Conservation (phyloP, 306 rosid species). For the Vigna hirtella region DNA sequence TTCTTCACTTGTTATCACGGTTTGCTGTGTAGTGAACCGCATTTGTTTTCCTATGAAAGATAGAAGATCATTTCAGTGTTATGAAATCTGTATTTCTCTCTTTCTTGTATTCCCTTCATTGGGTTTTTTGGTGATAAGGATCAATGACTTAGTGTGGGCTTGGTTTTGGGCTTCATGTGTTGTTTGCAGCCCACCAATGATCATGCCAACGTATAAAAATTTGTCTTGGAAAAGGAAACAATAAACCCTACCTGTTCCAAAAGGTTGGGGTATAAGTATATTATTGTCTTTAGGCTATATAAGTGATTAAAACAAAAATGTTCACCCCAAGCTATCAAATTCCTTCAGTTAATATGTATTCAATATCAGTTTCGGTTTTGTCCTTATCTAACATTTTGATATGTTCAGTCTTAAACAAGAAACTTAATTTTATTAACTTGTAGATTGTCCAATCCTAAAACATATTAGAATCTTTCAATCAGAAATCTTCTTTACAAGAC, state of each 20-base stretch:
- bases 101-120: not conserved
- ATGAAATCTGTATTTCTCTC: not conserved
- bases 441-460: no score
- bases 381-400: no score
- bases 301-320: no score
- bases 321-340: no score
- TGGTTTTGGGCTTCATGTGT: constrained; percentile 13
- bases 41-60: constrained; percentile 36
- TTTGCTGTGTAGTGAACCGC: constrained; percentile 47
- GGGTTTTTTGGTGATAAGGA: no score
- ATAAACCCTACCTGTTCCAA: not conserved
- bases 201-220: not conserved
- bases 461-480: no score
- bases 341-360: no score
- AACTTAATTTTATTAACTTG: no score
- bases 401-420: no score
- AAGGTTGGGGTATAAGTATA: not conserved
- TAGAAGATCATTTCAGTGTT: constrained; percentile 20
- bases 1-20: constrained; percentile 35
- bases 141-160: not conserved
- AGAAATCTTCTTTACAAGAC: no score
- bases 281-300: no score
- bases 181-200: not conserved
- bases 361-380: no score
- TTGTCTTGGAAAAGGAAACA: not conserved